Evolutionary conservation across 495 filamentous ascomycete species (phyloP).

Genomic region (Talaromyces nanjingensis): DNA sequence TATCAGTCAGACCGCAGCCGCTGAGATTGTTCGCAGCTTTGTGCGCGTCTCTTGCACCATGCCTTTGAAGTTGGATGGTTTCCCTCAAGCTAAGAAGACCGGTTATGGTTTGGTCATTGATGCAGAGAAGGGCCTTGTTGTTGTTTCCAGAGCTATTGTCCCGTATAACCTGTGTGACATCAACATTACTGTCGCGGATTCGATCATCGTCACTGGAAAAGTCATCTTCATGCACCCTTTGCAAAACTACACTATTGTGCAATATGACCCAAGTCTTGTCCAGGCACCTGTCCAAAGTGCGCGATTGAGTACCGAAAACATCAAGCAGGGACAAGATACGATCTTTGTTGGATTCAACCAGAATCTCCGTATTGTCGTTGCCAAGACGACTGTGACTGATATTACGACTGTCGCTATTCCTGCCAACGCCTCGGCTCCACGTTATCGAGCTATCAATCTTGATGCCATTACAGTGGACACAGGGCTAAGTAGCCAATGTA

Average conservation of each 20-base stretch:
- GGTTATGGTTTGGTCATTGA: conserved; percentile 95
- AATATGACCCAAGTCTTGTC: conserved; percentile 90
- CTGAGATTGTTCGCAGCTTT: conserved; percentile 89
- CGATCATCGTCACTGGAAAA: conserved; percentile 86
- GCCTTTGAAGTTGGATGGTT: conserved; percentile 94
- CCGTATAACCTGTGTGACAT: conserved; percentile 97
- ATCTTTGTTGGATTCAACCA: conserved; percentile 97
- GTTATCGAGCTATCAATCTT: conserved; percentile 92
- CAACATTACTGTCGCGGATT: conserved; percentile 89
- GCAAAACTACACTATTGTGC: conserved; percentile 92
- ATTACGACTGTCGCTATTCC: conserved; percentile 97
- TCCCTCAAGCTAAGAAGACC: conserved; percentile 84
- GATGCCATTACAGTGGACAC: conserved; percentile 98
- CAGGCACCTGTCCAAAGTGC: conserved; percentile 89
- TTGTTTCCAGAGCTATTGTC: conserved; percentile 87
- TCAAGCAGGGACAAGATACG: conserved; percentile 85
- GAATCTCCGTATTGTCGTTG: conserved; percentile 86
- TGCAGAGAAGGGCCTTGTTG: conserved; percentile 88
- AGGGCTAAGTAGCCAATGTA: conserved; percentile 79
- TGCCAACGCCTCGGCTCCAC: conserved; percentile 81
- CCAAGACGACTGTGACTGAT: conserved; percentile 91
- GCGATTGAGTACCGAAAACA: conserved; percentile 67
- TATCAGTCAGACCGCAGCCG: conserved; percentile 80
- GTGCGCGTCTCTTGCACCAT: conserved; percentile 86
- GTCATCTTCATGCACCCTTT: conserved; percentile 97